Conservation (phyloP, 208 protist species). For the Chromosphaera perkinsii region DNA sequence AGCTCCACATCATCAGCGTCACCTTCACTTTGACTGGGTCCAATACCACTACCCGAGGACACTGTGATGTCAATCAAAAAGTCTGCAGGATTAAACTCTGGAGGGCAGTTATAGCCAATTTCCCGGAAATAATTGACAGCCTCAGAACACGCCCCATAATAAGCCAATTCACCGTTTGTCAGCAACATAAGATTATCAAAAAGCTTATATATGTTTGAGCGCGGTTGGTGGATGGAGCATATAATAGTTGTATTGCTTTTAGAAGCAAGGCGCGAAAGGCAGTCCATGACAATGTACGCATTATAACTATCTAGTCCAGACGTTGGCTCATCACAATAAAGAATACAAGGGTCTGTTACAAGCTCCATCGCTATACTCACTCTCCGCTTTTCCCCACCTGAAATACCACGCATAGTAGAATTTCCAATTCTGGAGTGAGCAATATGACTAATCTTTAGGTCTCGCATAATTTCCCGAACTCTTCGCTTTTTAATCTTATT, state of each 20-base stretch:
- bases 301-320: slow-evolving; percentile 32
- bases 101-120: slow-evolving; percentile 25
- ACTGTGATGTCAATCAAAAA: slow-evolving; percentile 27
- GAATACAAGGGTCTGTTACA: slow-evolving; percentile 7
- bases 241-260: slow-evolving; percentile 71
- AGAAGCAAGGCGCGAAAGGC: slow-evolving; percentile 62
- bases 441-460: slow-evolving; percentile 17
- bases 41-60: background rate
- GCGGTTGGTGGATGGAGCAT: slow-evolving; percentile 84
- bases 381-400: slow-evolving; percentile 18
- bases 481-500: background rate
- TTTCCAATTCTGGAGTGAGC: slow-evolving; percentile 4
- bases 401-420: slow-evolving; percentile 20
- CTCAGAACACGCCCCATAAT: slow-evolving; percentile 62
- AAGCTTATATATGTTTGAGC: slow-evolving; percentile 67
- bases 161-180: slow-evolving; percentile 66
- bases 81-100: slow-evolving; percentile 34
- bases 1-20: too few relatives aligned
- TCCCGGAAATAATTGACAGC: slow-evolving; percentile 22
- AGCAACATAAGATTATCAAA: slow-evolving; percentile 84
- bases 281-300: slow-evolving; percentile 58
- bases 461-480: slow-evolving; percentile 5
- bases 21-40: background rate
- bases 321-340: slow-evolving; percentile 4
- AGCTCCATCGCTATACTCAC: slow-evolving; percentile 14